Conservation (phyloP, 345 rosid species). For the Lumnitzera littorea region DNA sequence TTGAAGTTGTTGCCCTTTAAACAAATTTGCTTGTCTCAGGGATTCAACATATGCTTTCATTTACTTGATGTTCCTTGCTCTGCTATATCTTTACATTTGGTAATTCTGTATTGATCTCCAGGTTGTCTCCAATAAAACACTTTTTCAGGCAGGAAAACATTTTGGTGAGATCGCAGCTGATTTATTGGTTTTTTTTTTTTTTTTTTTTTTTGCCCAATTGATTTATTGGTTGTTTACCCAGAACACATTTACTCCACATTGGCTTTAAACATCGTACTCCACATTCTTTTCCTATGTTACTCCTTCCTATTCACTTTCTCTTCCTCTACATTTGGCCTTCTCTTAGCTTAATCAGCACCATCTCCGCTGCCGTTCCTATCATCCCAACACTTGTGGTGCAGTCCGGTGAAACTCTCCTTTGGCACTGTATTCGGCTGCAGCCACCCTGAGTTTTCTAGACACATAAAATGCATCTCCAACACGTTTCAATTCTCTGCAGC, state of each 20-base stretch:
- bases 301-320: conserved; percentile 15
- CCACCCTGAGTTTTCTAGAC: conserved; percentile 44
- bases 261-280: conserved; percentile 3
- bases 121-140: too few relatives aligned
- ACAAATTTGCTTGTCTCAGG: too few relatives aligned
- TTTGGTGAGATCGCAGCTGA: too few relatives aligned
- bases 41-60: too few relatives aligned
- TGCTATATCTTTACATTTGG: too few relatives aligned
- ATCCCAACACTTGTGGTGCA: conserved; percentile 39
- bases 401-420: conserved; percentile 40
- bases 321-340: conserved; percentile 20
- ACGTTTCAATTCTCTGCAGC: conserved; percentile 46
- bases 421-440: conserved; percentile 53
- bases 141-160: too few relatives aligned
- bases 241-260: not conserved
- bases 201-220: too few relatives aligned
- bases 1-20: too few relatives aligned
- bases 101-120: too few relatives aligned
- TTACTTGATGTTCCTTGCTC: too few relatives aligned
- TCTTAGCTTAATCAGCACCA: conserved; percentile 7
- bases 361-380: conserved; percentile 18
- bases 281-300: conserved; percentile 24
- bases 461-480: conserved; percentile 38
- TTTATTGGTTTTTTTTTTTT: too few relatives aligned
- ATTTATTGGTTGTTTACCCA: too few relatives aligned